Evolutionary conservation across 306 rosid genomes (phyloP), one percentile per base, ranked within the genome.

Genomic region (Fragaria iinumae): DNA sequence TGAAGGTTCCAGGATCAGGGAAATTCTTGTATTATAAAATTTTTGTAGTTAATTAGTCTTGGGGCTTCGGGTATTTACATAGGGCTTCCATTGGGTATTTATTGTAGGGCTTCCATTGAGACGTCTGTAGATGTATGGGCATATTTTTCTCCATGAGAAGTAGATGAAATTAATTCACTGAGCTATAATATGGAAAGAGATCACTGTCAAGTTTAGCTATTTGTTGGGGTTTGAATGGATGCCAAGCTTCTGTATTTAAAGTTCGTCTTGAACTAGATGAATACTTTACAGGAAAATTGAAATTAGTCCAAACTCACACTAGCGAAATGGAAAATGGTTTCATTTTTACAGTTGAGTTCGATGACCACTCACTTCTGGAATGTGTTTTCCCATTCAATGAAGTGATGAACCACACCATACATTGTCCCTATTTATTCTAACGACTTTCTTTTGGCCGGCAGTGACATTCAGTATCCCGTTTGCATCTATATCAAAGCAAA

Each of bases 11-110:
- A 23, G 64, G 76, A 75, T 72, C 38, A 20, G 65, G 41, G 80
- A 64, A 65, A 47, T 36, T 39, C 56, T 44, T 63, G 74, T 77
- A 72, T 75, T 73, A 77, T 29, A 50, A 52, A 66, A 47, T 27
- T 79, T 84, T 83, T 59, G 82, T 76, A 64, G 69, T 67, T 52
- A 50, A 70, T 64, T 76, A 82, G 62, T 77, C 49, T 9, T 67
- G 73, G 84, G 71, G 67, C 59, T 45, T 8, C 3, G 38, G 77
- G 82, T 82, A 77, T 83, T 59, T 52, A 63, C 41, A 81, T 78
- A 69, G 81, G 85, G 81, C 77, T 80, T 80, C 84, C 76, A 72
- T 77, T 79, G 69, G 79, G 81, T 82, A 75, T 83, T 60, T 38
- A 65, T 43, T 49, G 83, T 78, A 70, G 81, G 85, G 83, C 79